Conservation (phyloP, 2,329 filamentous ascomycete species). For the Aspergillus bombycis region DNA sequence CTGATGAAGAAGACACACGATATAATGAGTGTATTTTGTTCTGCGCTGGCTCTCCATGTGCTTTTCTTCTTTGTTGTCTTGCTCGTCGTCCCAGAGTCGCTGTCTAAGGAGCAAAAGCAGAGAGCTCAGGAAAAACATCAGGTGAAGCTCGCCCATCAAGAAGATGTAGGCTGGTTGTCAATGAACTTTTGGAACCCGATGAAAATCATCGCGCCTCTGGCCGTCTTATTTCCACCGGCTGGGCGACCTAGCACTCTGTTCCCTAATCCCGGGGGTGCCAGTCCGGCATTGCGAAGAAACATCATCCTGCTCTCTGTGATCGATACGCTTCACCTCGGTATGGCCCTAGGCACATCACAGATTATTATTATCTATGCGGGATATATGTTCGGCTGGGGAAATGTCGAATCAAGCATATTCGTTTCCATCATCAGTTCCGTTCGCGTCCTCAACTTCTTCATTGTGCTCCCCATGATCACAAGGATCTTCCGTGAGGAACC, state of each 20-base stretch:
- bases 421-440: constrained; percentile 77
- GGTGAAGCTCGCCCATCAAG: constrained; percentile 40
- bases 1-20: constrained; percentile 76
- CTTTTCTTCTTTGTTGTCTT: constrained; percentile 73
- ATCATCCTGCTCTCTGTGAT: constrained; percentile 78
- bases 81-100: constrained; percentile 79
- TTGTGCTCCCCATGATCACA: constrained; percentile 75
- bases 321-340: constrained; percentile 80
- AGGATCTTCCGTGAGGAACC: constrained; percentile 66
- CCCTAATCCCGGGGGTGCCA: constrained; percentile 59
- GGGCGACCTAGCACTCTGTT: constrained; percentile 32
- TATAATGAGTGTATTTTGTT: constrained; percentile 81
- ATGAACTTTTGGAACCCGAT: constrained; percentile 43
- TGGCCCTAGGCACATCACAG: constrained; percentile 78
- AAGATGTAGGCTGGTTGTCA: constrained; percentile 35
- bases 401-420: constrained; percentile 77
- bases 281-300: constrained; percentile 70
- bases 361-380: constrained; percentile 83
- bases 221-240: constrained; percentile 70
- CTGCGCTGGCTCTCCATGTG: constrained; percentile 71
- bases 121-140: constrained; percentile 70
- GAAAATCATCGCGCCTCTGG: constrained; percentile 77
- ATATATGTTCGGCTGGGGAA: constrained; percentile 79
- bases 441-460: constrained; percentile 74
- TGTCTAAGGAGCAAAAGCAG: constrained; percentile 72